phyloP scores from a whole-genome alignment of 306 rosid species.

The Glycine tomentella region DNA sequence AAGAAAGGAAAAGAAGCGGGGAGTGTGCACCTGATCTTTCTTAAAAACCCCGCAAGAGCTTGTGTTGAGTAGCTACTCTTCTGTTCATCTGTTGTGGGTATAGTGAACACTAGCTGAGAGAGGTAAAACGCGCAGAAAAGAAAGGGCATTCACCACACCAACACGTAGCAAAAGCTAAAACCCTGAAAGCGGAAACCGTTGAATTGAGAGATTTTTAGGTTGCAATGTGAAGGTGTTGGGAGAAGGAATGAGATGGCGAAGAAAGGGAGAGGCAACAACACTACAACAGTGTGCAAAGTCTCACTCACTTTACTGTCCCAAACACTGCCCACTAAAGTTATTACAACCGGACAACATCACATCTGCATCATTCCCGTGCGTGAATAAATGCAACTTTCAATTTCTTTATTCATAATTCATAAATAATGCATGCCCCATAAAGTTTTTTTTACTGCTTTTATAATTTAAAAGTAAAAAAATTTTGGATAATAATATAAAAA shows the following conservation, averaged over 20 bases:
- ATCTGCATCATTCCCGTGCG: conserved; percentile 18
- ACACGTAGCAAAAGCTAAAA: neutral
- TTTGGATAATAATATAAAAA: no score
- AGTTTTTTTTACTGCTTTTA: no score
- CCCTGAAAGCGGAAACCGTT: neutral
- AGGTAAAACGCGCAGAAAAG: neutral
- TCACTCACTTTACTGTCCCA: conserved; percentile 19
- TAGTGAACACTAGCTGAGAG: neutral
- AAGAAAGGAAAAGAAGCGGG: neutral
- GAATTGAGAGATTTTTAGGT: conserved; percentile 15
- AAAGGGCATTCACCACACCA: neutral
- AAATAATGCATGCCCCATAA: no score
- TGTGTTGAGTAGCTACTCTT: neutral
- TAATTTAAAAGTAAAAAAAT: no score
- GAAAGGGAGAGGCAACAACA: conserved; percentile 18
- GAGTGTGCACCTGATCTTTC: neutral
- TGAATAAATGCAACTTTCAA: no score
- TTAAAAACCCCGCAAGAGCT: neutral
- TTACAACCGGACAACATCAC: neutral
- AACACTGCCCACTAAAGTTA: conserved; percentile 24
- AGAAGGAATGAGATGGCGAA: neutral
- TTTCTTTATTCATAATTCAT: no score
- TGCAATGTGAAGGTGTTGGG: conserved; percentile 34
- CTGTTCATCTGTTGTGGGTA: neutral
- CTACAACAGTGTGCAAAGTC: no score